Evolutionary conservation across 208 protist species (phyloP).

Genomic region (Leishmania major): DNA sequence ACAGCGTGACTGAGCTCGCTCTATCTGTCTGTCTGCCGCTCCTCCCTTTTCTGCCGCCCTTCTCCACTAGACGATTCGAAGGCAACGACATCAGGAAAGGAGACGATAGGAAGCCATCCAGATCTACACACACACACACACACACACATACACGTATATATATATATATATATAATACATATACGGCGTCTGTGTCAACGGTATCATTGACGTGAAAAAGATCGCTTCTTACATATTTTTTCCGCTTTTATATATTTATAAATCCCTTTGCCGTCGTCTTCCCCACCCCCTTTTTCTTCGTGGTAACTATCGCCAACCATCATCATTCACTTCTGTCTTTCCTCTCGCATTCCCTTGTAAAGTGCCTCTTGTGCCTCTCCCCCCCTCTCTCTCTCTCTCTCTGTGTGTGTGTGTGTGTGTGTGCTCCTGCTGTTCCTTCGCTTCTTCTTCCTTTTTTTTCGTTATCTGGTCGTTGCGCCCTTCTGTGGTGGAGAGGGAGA

Average conservation of each 20-base stretch:
- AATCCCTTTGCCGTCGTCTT: neutral
- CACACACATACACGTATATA: neutral
- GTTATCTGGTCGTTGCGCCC: neutral
- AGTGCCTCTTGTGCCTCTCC: neutral
- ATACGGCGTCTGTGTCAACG: neutral
- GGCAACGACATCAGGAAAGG: neutral
- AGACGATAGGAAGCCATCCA: neutral
- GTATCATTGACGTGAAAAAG: neutral
- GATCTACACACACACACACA: neutral
- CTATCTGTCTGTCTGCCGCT: too few species aligned
- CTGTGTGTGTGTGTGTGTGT: neutral
- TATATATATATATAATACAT: neutral
- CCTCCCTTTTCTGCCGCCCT: neutral
- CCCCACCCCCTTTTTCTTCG: neutral
- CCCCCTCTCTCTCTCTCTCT: too few species aligned
- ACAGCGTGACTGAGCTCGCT: neutral
- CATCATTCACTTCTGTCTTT: neutral
- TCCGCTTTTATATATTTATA: too few species aligned
- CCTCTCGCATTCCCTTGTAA: neutral
- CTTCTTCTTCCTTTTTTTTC: neutral
- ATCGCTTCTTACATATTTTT: neutral
- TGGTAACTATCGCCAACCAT: neutral
- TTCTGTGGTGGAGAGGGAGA: neutral
- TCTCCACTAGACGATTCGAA: neutral
- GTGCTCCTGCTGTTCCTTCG: neutral